Evolutionary conservation across 257 asterid species (phyloP), one percentile per base, ranked within the genome.

Genomic region (Solanum medicagineum): DNA sequence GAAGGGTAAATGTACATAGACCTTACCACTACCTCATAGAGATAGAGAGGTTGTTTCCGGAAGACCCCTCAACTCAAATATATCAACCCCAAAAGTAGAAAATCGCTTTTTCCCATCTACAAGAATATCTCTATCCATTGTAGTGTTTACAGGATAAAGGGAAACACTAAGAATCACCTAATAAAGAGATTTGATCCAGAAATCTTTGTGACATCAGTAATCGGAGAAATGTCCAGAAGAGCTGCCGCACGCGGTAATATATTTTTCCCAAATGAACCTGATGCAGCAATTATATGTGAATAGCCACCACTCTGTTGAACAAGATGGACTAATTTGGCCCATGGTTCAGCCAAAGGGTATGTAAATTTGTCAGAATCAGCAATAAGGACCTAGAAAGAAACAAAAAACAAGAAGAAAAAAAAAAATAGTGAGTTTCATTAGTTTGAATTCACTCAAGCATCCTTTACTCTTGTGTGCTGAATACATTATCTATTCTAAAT

Each of bases 201-300:
- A 86, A 97, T 93, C 89, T 89, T 87, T 73, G 86, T 94, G 81
- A 97, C 94, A 83, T 97, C 98, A 71, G 99, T 97, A 74, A 97
- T 86, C 84, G 99, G 99, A 90, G 98, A 95, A 91, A 94, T 95
- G 83, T 95, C 98, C 49, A 97, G 90, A 85, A 94, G 94, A 29
- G 99, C 99, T 81, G 99, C 98, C 66, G 97, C 99, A 84, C 98
- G 98, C 49, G 99, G 98, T 59, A 97, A 91, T 84, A 95, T 84
- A 88, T 95, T 95, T 88, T 97, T 97, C 87, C 98, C 98, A 86
- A 97, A 97, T 56, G 99, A 94, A 84, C 98, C 93, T 40, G 98
- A 95, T 83, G 95, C 89, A 17, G 97, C 89, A 66, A 95, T 88
- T 82, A 97, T 91, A 88, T 97, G 99, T 2, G 99, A 94, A 89